phyloP scores from a whole-genome alignment of 176 grass and related monocot genomes.

The Hordeum vulgare region MorexV3_pseudomolecules_assembly NC_058522.1:489773753-489774252 shows the following conservation, averaged over 20 bases:
- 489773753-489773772: constrained; percentile 9
- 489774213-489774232: constrained; percentile 42
- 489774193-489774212: constrained; percentile 34
- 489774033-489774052: constrained; percentile 21
- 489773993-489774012: constrained; percentile 79
- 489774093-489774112: background rate
- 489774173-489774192: constrained; percentile 50
- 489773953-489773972: background rate
- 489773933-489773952: background rate
- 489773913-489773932: background rate
- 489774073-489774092: background rate
- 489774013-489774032: constrained; percentile 69
- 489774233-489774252: constrained; percentile 57
- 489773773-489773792: constrained; percentile 35
- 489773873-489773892: constrained; percentile 14
- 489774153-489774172: constrained; percentile 58
- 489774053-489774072: background rate
- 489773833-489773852: background rate
- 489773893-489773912: background rate
- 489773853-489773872: constrained; percentile 13
- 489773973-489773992: constrained; percentile 21
- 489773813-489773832: constrained; percentile 5
- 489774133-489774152: constrained; percentile 28
- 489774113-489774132: background rate
- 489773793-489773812: constrained; percentile 37